Evolutionary conservation across 768 basidiomycete genomes (phyloP).

Genomic region (Russula brevipes): DNA sequence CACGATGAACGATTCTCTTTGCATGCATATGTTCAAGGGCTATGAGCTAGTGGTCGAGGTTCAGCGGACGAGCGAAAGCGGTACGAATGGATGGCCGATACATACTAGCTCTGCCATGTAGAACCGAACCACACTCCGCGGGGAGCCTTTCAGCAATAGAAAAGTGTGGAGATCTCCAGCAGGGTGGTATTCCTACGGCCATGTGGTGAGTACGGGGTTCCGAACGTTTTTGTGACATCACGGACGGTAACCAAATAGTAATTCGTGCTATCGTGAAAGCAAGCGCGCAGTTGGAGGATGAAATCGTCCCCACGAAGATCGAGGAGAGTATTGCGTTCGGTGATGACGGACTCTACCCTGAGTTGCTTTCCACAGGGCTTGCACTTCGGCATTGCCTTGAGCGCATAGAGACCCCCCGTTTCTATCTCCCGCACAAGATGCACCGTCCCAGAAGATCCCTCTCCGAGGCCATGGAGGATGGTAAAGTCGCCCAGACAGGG

Average conservation of each 20-base stretch:
- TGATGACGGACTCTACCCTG: constrained; percentile 2
- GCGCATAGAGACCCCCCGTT: constrained; percentile 16
- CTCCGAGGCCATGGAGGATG: constrained; percentile 12
- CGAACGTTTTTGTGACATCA: background rate
- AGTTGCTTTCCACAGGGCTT: constrained; percentile 3
- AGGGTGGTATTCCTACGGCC: constrained; percentile 18
- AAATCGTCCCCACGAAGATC: constrained; percentile 21
- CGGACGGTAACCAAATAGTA: constrained; percentile 16
- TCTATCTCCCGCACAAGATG: constrained; percentile 17
- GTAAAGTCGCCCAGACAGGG: constrained; percentile 18
- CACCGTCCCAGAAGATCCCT: constrained; percentile 16
- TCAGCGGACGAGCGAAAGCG: background rate
- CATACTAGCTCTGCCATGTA: constrained; percentile 23
- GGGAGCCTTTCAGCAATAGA: constrained; percentile 11
- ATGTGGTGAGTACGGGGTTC: background rate
- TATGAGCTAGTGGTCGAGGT: constrained; percentile 1
- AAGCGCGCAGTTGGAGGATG: constrained; percentile 16
- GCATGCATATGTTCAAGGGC: constrained; percentile 16
- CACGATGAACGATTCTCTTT: constrained; percentile 18
- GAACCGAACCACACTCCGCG: constrained; percentile 12
- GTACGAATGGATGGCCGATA: background rate
- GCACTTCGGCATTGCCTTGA: constrained; percentile 18
- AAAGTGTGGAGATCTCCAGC: constrained; percentile 19
- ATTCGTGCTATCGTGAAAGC: constrained; percentile 21
- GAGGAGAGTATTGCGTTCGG: constrained; percentile 17